A percentile compares a stretch with the other conserved stretches of the same genome.
These are phyloP conservation scores for Favolaschia claudopus DNA, from an alignment of 768 basidiomycete genomes.

Conservation along the genomic window DNA sequence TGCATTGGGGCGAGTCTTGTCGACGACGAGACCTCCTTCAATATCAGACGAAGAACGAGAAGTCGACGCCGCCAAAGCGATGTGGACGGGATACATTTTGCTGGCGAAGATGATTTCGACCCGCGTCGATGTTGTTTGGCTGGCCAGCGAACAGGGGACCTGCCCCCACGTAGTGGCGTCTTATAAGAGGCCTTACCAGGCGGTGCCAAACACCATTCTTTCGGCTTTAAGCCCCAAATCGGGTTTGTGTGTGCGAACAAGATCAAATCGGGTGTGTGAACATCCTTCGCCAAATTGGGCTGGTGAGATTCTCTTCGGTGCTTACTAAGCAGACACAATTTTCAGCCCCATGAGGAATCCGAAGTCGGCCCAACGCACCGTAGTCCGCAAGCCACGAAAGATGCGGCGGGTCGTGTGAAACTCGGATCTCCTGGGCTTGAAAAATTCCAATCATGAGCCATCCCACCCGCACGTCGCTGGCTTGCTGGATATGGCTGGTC, in stretches of 20 bases:
- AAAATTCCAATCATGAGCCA: neutral
- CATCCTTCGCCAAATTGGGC: slow-evolving; percentile 6
- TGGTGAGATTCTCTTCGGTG: neutral
- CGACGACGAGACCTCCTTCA: slow-evolving; percentile 35
- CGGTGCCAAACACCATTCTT: too few relatives aligned
- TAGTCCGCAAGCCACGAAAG: neutral
- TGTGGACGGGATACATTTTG: slow-evolving; percentile 35
- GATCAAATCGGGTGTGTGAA: slow-evolving; percentile 21
- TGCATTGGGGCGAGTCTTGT: slow-evolving; percentile 47
- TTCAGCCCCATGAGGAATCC: neutral
- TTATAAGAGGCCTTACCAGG: neutral
- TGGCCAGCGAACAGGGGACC: slow-evolving; percentile 7
- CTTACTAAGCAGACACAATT: too few relatives aligned
- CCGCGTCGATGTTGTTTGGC: slow-evolving; percentile 10
- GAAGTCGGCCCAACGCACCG: slow-evolving; percentile 9
- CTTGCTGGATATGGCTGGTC: neutral
- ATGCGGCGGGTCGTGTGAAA: neutral
- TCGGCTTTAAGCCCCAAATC: slow-evolving; percentile 1
- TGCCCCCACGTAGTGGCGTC: neutral
- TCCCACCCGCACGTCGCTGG: neutral
- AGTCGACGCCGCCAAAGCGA: slow-evolving; percentile 32
- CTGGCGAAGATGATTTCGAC: too few relatives aligned
- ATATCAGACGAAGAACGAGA: slow-evolving; percentile 30
- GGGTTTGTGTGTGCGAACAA: neutral
- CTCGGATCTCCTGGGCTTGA: slow-evolving; percentile 1